Percentiles rank a stretch among this genome's conserved stretches.
phyloP scores from a whole-genome alignment of 2,329 filamentous ascomycete genomes.

The Claviceps citrina region DNA sequence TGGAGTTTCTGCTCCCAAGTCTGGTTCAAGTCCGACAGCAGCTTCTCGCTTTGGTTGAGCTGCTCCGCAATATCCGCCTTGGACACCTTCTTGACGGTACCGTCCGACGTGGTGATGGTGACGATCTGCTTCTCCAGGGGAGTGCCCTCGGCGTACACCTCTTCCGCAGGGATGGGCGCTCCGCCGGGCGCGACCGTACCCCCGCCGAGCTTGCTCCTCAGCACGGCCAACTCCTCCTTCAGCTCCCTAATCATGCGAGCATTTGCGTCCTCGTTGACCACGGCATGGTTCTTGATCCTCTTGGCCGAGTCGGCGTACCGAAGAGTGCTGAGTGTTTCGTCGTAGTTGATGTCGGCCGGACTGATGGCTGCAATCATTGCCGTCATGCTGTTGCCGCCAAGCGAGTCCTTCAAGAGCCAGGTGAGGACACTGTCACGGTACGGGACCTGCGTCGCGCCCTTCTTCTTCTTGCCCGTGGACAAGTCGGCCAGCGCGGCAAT shows the following conservation, averaged over 20 bases:
- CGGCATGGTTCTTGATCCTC: conserved; percentile 98
- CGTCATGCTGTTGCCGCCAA: conserved; percentile 97
- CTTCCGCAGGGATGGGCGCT: conserved; percentile 44
- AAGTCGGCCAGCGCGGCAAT: conserved; percentile 90
- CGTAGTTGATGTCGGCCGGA: conserved; percentile 96
- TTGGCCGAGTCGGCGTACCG: conserved; percentile 96
- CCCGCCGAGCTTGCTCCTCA: conserved; percentile 71
- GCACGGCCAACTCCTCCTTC: conserved; percentile 79
- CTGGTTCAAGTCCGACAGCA: conserved; percentile 90
- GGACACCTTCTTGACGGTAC: conserved; percentile 81
- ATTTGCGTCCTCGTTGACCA: conserved; percentile 97
- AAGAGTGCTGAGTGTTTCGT: conserved; percentile 88
- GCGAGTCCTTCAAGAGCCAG: conserved; percentile 90
- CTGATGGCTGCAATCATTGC: conserved; percentile 99
- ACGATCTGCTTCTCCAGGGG: conserved; percentile 93
- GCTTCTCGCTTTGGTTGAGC: conserved; percentile 86
- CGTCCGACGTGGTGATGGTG: conserved; percentile 76
- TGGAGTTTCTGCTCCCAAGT: conserved; percentile 95
- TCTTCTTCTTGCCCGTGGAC: conserved; percentile 71
- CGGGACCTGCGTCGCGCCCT: conserved; percentile 61
- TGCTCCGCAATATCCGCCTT: conserved; percentile 98
- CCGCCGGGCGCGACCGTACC: conserved; percentile 32
- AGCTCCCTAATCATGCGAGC: conserved; percentile 96
- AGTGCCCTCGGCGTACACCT: conserved; percentile 82
- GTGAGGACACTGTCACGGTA: conserved; percentile 95